Evolutionary conservation across 148 eudicot genomes (phyloP).

Genomic region (Vaccinium myrtillus): DNA sequence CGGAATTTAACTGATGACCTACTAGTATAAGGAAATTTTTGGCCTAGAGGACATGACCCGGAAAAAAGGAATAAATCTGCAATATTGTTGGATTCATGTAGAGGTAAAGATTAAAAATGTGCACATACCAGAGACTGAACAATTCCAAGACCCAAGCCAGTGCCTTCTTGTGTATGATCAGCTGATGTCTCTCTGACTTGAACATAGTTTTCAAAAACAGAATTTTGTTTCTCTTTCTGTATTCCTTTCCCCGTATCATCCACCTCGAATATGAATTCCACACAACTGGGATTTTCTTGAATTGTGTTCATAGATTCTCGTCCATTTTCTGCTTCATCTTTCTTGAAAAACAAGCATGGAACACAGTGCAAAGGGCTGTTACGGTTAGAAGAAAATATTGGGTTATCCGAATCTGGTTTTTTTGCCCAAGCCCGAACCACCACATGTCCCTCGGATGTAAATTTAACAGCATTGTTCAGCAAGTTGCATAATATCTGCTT

Average conservation of each 20-base stretch:
- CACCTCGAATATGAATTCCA: conserved; percentile 78
- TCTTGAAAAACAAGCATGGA: conserved; percentile 29
- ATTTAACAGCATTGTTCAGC: conserved; percentile 81
- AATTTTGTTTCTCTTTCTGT: conserved; percentile 60
- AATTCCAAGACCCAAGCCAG: conserved; percentile 89
- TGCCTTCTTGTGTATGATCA: conserved; percentile 54
- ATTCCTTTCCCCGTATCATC: conserved; percentile 86
- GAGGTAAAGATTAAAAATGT: neutral
- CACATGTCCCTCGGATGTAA: conserved; percentile 69
- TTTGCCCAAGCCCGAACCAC: conserved; percentile 55
- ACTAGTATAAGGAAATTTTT: neutral
- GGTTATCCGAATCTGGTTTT: conserved; percentile 39
- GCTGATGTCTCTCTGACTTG: conserved; percentile 57
- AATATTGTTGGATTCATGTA: neutral
- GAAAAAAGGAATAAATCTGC: neutral
- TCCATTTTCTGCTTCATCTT: conserved; percentile 22
- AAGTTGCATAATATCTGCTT: conserved; percentile 68
- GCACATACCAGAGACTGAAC: conserved; percentile 72
- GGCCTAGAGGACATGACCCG: neutral
- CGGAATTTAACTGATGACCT: neutral
- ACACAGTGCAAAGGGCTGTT: conserved; percentile 31
- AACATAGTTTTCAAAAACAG: conserved; percentile 76
- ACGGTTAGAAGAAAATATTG: conserved; percentile 38
- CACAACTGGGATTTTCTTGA: conserved; percentile 38
- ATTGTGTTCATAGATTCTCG: conserved; percentile 25